Evolutionary conservation across 441 rosid genomes (phyloP).

Genomic region (Jatropha podagrica): DNA sequence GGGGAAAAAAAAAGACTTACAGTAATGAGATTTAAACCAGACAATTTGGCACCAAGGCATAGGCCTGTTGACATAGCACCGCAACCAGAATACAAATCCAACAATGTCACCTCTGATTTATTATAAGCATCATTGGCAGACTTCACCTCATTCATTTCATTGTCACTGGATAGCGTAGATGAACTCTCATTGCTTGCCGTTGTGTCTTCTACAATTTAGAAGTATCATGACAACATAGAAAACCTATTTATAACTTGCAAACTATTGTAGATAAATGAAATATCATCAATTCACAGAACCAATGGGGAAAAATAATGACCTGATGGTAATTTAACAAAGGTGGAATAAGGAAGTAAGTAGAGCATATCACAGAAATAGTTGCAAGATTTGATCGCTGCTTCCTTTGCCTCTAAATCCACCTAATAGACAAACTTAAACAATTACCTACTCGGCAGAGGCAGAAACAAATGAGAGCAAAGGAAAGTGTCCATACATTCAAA

Average conservation of each 20-base stretch:
- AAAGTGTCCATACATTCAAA: conserved; percentile 33
- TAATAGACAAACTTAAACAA: conserved; percentile 23
- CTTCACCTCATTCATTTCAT: conserved; percentile 29
- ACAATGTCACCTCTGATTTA: conserved; percentile 35
- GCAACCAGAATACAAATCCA: conserved; percentile 83
- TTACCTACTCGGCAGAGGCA: not conserved
- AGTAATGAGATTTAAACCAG: conserved; percentile 58
- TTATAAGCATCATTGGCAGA: conserved; percentile 10
- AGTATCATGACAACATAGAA: not conserved
- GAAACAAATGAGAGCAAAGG: not conserved
- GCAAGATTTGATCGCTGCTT: conserved; percentile 26
- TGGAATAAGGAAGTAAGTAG: conserved; percentile 54
- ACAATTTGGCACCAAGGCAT: conserved; percentile 60
- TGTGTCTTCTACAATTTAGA: conserved; percentile 27
- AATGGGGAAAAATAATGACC: conserved; percentile 29
- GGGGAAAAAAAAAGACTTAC: conserved; percentile 31
- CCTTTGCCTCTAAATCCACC: conserved; percentile 43
- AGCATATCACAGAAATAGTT: conserved; percentile 62
- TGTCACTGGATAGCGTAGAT: conserved; percentile 53
- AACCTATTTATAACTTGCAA: not conserved
- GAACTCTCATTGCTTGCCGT: conserved; percentile 38
- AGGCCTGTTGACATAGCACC: conserved; percentile 91
- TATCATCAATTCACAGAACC: not conserved
- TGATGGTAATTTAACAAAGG: conserved; percentile 47
- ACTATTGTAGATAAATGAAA: not conserved